Base-by-base conservation (phyloP, 441 rosid species). In the Kokia cookei region DNA sequence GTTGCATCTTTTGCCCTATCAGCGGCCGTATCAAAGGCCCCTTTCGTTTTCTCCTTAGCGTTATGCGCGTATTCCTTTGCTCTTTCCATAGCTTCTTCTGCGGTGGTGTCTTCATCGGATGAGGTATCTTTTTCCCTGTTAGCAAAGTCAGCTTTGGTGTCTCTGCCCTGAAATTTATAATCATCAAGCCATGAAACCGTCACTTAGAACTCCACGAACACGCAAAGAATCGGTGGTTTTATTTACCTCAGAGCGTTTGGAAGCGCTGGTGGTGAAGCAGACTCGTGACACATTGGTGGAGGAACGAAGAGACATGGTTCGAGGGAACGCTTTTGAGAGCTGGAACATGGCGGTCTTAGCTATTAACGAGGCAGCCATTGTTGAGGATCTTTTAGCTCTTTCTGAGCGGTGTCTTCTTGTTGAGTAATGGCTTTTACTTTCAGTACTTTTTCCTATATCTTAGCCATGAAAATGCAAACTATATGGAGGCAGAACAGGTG, bases 261-360 rank as follows among this genome's bases (percentile, higher is more conserved):
- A 83, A 29, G 93, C 86, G 71, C 89, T 78, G 63, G 88, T 68
- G 77, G 87, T 68, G 79, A 90, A 90, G 81, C 81, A 86, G 62
- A 90, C 84, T 26, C 89, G 83, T 3, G 90, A 83, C 58, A 84
- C 74, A 75, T 71, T 86, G 51, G 58, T 51, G n/a, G 84, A 13
- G 13, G 81, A 76, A 26, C 72, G 32, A 37, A 76, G 71, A 15
- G 86, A 50, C 29, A 77, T 61, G 24, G 84, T 35, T 17, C 4
- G 78, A 40, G 86, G 88, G 65, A 86, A 81, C 55, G 89, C 79
- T 45, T 69, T 88, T 0, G 91, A 72, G 73, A 91, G 73, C 73
- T 69, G 75, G 73, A 84, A 79, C 72, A 86, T 58, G 74, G 75
- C 58, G 60, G 24, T 80, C 77, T 76, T 86, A 54, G 86, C 70